Evolutionary conservation across 495 filamentous ascomycete species (phyloP), one percentile per base, ranked within the genome.

Genomic region (Beverwykella pulmonaria): DNA sequence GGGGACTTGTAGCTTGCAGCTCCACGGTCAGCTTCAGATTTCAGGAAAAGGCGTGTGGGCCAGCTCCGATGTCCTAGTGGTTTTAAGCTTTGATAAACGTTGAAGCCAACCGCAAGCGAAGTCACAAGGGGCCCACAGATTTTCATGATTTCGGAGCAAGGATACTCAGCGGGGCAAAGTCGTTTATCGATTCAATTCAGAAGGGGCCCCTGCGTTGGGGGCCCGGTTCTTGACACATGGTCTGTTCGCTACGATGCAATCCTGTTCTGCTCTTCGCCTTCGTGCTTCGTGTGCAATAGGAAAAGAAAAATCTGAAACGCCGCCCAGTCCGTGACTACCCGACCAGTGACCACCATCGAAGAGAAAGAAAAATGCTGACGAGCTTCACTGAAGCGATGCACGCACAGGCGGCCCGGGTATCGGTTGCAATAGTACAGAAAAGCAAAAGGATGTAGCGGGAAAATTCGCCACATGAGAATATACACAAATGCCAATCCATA

Each of bases 321-420:
- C 26, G 48, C 20, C 22, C 2, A 25, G 20, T 2, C 26, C 48
- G 14, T 15, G 22, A 52, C 26, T 52, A n/a, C 39, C 39, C 39
- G 39, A 44, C 30, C 30, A 12, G 4, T 12, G 5, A 34, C 39
- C 8, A 44, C 39, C 39, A n/a, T 44, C 3, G 39, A 44, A 44
- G 8, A 12, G 39, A 44, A 44, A 44, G 48, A 52, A 52, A 52
- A 25, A 55, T 58, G 55, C 55, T 41, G 55, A 58, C 55, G 30
- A 32, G 26, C 55, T 46, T 58, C 55, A 58, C 29, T 34, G 36
- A 44, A 44, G 39, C 39, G 39, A 44, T 44, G 39, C 48, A 25
- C 48, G 48, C 48, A 7, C 46, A 57, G 41, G 61, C 66, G 52
- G 56, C 55, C 55, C 54, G 67, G 67, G 67, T 69, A 69, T 69